Base-by-base conservation (phyloP, 345 rosid species). In the Theobroma cacao region DNA sequence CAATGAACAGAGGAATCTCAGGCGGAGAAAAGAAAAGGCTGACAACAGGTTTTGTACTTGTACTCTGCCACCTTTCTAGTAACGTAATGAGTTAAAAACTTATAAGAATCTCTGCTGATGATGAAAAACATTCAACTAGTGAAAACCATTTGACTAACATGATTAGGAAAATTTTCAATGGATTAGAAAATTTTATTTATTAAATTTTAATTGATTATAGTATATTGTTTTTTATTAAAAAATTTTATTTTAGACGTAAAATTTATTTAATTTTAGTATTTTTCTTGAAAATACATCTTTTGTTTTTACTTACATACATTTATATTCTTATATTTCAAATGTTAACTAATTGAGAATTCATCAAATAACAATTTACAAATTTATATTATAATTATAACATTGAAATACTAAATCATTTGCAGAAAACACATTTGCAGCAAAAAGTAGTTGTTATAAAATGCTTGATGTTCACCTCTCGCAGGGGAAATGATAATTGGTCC, bases 401-500 rank as follows among this genome's bases (percentile, higher is more conserved):
- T n/a, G n/a, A n/a, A n/a, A n/a, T n/a, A n/a, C n/a, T n/a, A n/a
- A n/a, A n/a, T n/a, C n/a, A n/a, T n/a, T n/a, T n/a, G n/a, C n/a
- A n/a, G n/a, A n/a, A n/a, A n/a, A n/a, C n/a, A n/a, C n/a, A n/a
- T n/a, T n/a, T n/a, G n/a, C n/a, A n/a, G n/a, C n/a, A n/a, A n/a
- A n/a, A n/a, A n/a, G n/a, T n/a, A n/a, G n/a, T n/a, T n/a, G n/a
- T n/a, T 52, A 26, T 6, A 17, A 9, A 28, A 15, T 61, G 45
- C 3, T 82, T 65, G 64, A 70, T 79, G 76, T 76, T 80, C 70
- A 12, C 12, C 17, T 76, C 28, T 62, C 14, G 38, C 86, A 79
- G 94, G 90, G 61, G 98, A 93, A 66, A 89, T 93, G 93, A 87
- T 93, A n/a, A 76, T 91, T 10, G 98, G 96, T 26, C 98, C 94